Base-by-base conservation (phyloP, 2,329 filamentous ascomycete genomes). In the Penicillium sp. region DNA sequence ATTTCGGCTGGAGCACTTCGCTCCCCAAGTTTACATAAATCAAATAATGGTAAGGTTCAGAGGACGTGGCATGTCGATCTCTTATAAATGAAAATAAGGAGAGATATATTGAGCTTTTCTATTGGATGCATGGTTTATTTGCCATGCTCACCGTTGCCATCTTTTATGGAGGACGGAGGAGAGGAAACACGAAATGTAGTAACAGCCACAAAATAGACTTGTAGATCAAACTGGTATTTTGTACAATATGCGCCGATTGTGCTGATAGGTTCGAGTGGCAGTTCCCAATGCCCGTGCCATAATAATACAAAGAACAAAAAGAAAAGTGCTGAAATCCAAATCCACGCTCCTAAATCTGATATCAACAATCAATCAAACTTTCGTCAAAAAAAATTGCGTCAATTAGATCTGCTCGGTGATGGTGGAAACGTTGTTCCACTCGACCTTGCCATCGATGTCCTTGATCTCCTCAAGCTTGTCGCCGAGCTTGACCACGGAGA, bases 401-500 rank as follows among this genome's bases (percentile, higher is more conserved):
- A 44, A 33, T 56, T 57, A 67, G 41, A 74, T 68, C 23, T 63
- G 61, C 7, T 73, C 69, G 36, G 59, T 62, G 29, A 74, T 64
- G 29, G 52, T 71, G 53, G 68, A 66, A 25, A 39, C 62, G 45
- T 72, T 70, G 66, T 77, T 79, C 82, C 82, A 87, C 50, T 80
- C 76, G 51, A 83, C 82, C 65, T 78, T 75, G 17, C 86, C 85
- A 10, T 74, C 72, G 35, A 86, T 77, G 69, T 84, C 78, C 72
- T 82, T 83, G 61, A 88, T 82, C 66, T 86, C 82, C 65, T 85
- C 81, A 62, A 88, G 75, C 71, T 82, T 87, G 58, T 80, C 78
- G 9, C 93, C 93, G 64, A 97, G 81, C 82, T 93, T 96, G 57
- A 97, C 92, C 59, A 93, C 87, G 27, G 87, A 88, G 68, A 93